These are phyloP conservation scores for Myriosclerotinia duriaeana DNA, from an alignment of 2,329 filamentous ascomycete species.

Conservation along the genomic window DNA sequence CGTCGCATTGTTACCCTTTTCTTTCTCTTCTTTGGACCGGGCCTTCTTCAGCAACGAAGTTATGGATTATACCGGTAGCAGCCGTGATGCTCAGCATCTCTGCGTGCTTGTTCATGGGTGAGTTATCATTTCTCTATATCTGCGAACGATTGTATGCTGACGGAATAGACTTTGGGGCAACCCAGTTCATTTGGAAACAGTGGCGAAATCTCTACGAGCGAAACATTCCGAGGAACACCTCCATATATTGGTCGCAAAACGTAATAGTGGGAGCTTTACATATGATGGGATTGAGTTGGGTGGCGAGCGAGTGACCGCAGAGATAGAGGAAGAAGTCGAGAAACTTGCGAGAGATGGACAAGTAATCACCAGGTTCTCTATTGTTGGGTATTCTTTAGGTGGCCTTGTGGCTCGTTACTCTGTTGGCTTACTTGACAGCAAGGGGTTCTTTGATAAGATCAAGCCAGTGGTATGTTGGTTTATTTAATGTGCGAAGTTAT, in stretches of 20 bases:
- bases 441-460: slow-evolving; percentile 75
- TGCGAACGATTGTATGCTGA: slow-evolving; percentile 12
- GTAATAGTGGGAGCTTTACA: slow-evolving; percentile 71
- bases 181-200: slow-evolving; percentile 67
- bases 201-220: slow-evolving; percentile 64
- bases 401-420: slow-evolving; percentile 85
- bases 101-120: slow-evolving; percentile 73
- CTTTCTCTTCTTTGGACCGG: slow-evolving; percentile 42
- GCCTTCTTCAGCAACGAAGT: slow-evolving; percentile 41
- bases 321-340: slow-evolving; percentile 64
- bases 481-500: not conserved
- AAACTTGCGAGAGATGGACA: slow-evolving; percentile 60
- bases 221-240: slow-evolving; percentile 62
- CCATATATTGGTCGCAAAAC: slow-evolving; percentile 69
- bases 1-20: slow-evolving; percentile 40
- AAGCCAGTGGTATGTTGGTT: slow-evolving; percentile 64
- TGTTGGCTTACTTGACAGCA: slow-evolving; percentile 77
- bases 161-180: slow-evolving; percentile 70
- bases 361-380: slow-evolving; percentile 75
- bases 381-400: slow-evolving; percentile 87
- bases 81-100: slow-evolving; percentile 63
- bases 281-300: slow-evolving; percentile 69
- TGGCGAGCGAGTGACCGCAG: slow-evolving; percentile 64
- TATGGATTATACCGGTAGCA: slow-evolving; percentile 53
- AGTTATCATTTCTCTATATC: slow-evolving; percentile 2